Evolutionary conservation across 1,284 basidiomycete species (phyloP), one percentile per base, ranked within the genome.

Genomic region (Filobasidium uniguttulatum): DNA sequence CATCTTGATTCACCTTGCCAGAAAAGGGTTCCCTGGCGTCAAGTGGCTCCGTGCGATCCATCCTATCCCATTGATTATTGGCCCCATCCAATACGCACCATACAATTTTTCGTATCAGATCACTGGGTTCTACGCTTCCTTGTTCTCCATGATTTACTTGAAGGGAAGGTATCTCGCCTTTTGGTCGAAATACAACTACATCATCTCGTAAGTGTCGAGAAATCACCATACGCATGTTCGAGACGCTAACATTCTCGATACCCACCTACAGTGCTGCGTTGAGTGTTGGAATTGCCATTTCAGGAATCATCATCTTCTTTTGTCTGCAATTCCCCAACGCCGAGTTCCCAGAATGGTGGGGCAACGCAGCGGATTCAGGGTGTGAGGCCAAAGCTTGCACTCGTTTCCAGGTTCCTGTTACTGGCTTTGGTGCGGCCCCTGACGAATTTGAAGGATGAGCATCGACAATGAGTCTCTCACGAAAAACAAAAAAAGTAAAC

Each of bases 291-390:
- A 86, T 85, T 5, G 76, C 83, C 28, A 63, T 88, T 20, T 75
- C 77, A 33, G 73, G 81, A 29, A 77, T 97, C 53, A 65, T 89
- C 57, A 82, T 96, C 53, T 97, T 96, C 75, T 82, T 93, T 59
- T 77, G 79, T 23, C 71, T 97, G 19, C 66, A 80, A 71, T 77
- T 87, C 59, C 85, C 86, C 0, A 77, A 74, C 44, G 53, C 83
- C 14, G 56, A 56, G 30, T 53, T 90, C 41, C n/a, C n/a, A n/a
- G 72, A 79, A 46, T 94, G 89, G 89, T 90, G 88, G 86, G 90
- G 89, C 5, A 94, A 90, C 20, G 28, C 41, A 3, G 5, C 37
- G 3, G 37, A 40, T 23, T 3, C 22, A n/a, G 37, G 22, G n/a
- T 40, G 37, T 20, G n/a, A 40, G 37, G 22, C n/a, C 14, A 23